Base-by-base conservation (phyloP, 2,329 filamentous ascomycete species). In the Nigrospora osmanthi region DNA sequence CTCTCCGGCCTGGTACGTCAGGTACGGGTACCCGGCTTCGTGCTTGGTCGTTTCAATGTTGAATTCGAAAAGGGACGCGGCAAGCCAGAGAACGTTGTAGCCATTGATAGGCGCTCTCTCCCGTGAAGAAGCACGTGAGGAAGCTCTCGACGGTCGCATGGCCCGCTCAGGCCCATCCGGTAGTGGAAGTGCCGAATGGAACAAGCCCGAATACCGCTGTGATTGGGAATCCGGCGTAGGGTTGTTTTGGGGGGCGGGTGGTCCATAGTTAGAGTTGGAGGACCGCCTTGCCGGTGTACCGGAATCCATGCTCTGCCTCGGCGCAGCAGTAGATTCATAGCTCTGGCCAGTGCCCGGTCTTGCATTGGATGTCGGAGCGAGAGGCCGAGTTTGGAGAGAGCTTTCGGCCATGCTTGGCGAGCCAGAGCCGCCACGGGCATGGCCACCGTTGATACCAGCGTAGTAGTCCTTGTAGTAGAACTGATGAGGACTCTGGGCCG, bases 1-100 rank as follows among this genome's bases (percentile, higher is more conserved):
- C 72, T 98, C 93, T 52, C 93, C 93, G 43, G 90, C 87, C 54
- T 91, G 87, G 66, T 98, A 98, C 38, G 89, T 93, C 49, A 98
- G 72, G 62, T 98, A 98, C 16, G 91, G 90, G 65, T 95, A 97
- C 19, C 93, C 93, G 48, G 87, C 91, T 67, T 97, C 93, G 47
- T 87, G 83, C 55, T 95, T 88, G 23, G 89, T 87, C 19, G 87
- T 88, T 59, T 91, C 87, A 59, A 97, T 97, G 58, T 95, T 94
- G 69, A 97, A 98, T 63, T 97, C 90, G 60, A 95, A 97, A 31
- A 97, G 76, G 55, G 88, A 95, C 16, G 91, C 93, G 13, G 90
- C 93, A 15, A 96, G 75, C 75, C 95, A 98, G 38, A 97, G 71
- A 9, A 95, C 80, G 46, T 83, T 85, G 51, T 83, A 85, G 17